Base-by-base conservation (phyloP, 208 protist species). In the Vickermania ingenoplastis region DNA sequence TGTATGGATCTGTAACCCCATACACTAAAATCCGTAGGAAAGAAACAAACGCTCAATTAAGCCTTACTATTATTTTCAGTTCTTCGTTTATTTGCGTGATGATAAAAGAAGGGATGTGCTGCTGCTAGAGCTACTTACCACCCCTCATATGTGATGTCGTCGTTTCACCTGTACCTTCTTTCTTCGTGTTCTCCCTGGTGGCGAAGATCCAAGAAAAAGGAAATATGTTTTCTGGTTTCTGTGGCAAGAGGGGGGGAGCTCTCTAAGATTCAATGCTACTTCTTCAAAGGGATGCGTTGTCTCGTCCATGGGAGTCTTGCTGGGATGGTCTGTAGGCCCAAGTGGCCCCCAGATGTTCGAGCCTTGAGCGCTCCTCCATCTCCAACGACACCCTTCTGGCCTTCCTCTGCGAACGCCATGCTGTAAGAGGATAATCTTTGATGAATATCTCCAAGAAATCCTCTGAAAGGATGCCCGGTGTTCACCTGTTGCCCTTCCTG, bases 281-380 rank as follows among this genome's bases (percentile, higher is more conserved):
- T n/a, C n/a, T n/a, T n/a, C n/a, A n/a, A n/a, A n/a, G n/a, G n/a
- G n/a, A n/a, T n/a, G n/a, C n/a, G n/a, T n/a, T n/a, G n/a, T n/a
- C n/a, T 57, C 14, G 78, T 82, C 84, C 84, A 91, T 36, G 84
- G 84, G 31, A 84, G 50, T 1, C 75, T 70, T 51, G 84, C 79
- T 26, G 79, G 66, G 2, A 88, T 67, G 17, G 65, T 59, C 63
- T 91, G 84, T 22, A 88, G 27, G 21, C 81, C 84, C 41, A 86
- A 57, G 2, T 81, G 67, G 4, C 75, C 83, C 3, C 80, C 73
- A 60, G 67, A 74, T 24, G 71, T 64, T 17, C 82, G 77, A 29
- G 59, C 70, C 51, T 60, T 41, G 17, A 85, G 60, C 4, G 73
- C 65, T 1, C 74, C 79, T 21, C 73, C 73, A 17, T 81, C 75